Percentiles rank a stretch among this genome's conserved stretches.
These are phyloP conservation scores for Hypoxylon cercidicola DNA, from an alignment of 495 filamentous ascomycete species.

Conservation along the genomic window DNA sequence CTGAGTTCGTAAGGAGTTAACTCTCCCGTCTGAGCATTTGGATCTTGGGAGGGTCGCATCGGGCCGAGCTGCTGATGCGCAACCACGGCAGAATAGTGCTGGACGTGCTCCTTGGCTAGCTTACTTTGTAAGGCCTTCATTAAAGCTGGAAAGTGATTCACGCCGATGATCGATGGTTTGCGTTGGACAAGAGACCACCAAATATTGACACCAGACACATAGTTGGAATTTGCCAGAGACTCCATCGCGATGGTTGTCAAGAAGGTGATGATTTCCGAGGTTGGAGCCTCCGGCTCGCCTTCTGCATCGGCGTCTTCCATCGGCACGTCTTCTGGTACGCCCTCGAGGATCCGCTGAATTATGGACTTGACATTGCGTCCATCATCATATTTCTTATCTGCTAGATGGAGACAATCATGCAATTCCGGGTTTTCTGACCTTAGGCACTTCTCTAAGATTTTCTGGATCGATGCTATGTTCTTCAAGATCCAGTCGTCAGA, in stretches of 20 bases:
- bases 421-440: constrained; percentile 88
- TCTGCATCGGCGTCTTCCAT: constrained; percentile 93
- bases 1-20: constrained; percentile 82
- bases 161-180: constrained; percentile 84
- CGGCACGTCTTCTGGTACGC: constrained; percentile 85
- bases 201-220: constrained; percentile 88
- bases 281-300: constrained; percentile 73
- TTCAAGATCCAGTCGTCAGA: constrained; percentile 87
- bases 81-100: constrained; percentile 68
- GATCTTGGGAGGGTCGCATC: constrained; percentile 53
- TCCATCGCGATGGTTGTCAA: constrained; percentile 85
- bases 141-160: no score
- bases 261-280: constrained; percentile 82
- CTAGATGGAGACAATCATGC: constrained; percentile 86
- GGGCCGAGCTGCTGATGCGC: constrained; percentile 55
- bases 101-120: constrained; percentile 91
- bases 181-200: constrained; percentile 89
- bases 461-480: constrained; percentile 80
- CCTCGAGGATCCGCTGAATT: constrained; percentile 83
- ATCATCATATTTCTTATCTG: constrained; percentile 72
- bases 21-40: constrained; percentile 61
- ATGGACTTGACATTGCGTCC: constrained; percentile 71
- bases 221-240: constrained; percentile 77
- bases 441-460: constrained; percentile 87
- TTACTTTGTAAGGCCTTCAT: constrained; percentile 96